Evolutionary conservation across 2,329 filamentous ascomycete species (phyloP).

Genomic region (Fusarium mangiferae): DNA sequence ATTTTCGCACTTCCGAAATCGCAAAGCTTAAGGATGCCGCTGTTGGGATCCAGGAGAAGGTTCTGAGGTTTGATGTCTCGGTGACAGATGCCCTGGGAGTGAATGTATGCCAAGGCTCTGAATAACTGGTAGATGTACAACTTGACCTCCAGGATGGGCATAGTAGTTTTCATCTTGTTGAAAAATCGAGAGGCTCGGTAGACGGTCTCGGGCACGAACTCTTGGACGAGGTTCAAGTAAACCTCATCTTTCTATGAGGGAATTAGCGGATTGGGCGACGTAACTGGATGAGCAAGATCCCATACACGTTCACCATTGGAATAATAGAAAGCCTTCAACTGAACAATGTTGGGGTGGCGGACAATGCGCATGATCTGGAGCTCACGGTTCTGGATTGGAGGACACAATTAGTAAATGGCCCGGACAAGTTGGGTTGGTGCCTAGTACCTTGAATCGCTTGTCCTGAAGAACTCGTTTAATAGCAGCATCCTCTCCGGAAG

Average conservation of each 20-base stretch:
- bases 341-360: slow-evolving; percentile 97
- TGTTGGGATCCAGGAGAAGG: slow-evolving; percentile 89
- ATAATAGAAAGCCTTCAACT: slow-evolving; percentile 99
- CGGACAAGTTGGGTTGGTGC: neutral
- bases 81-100: slow-evolving; percentile 99
- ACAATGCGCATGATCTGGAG: slow-evolving; percentile 99
- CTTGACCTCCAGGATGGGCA: slow-evolving; percentile 99
- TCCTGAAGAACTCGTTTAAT: slow-evolving; percentile 99
- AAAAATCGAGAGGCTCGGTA: slow-evolving; percentile 98
- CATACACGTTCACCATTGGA: slow-evolving; percentile 96
- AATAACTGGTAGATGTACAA: slow-evolving; percentile 99
- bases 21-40: slow-evolving; percentile 94
- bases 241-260: slow-evolving; percentile 88
- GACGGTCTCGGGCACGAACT: slow-evolving; percentile 98
- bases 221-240: slow-evolving; percentile 96
- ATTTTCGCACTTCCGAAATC: slow-evolving; percentile 99
- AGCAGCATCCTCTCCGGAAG: slow-evolving; percentile 97
- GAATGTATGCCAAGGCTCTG: slow-evolving; percentile 97
- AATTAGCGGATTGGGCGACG: slow-evolving; percentile 23
- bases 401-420: slow-evolving; percentile 28
- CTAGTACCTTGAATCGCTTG: slow-evolving; percentile 95
- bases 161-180: slow-evolving; percentile 99
- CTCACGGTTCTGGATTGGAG: slow-evolving; percentile 82
- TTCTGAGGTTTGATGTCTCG: slow-evolving; percentile 99
- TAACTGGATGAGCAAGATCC: slow-evolving; percentile 1